Evolutionary conservation across 148 eudicot genomes (phyloP), one percentile per base, ranked within the genome.

Genomic region (Agrostemma githago): DNA sequence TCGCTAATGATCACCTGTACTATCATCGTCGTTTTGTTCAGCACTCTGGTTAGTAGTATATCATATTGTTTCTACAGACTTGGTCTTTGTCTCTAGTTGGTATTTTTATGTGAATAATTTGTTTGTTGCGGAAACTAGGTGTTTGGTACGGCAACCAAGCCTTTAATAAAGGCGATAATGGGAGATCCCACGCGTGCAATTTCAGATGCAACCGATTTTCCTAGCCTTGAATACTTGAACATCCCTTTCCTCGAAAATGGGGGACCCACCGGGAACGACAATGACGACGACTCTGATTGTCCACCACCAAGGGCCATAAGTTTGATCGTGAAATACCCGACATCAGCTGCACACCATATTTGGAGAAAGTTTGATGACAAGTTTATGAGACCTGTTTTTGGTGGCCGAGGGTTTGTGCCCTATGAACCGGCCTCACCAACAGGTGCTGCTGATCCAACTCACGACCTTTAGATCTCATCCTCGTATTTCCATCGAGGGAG

Each of bases 381-480:
- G 26, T 92, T 95, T 74, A 92, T 95, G 97, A 89, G 97, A 59
- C 99, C 99, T 3, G 91, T 95, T 73, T 95, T 95, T 69, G 98
- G 98, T 73, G 98, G 98, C 2, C 86, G 98, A 58, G 98, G 97
- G 17, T 95, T 95, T 42, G 96, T 89, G 60, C 86, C 96, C 34
- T 86, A 83, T 46, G 84, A 88, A 69, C 96, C 99, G 11, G 83
- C 89, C 51, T 90, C 99, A 12, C 97, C 97, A 46, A 89, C 87
- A 37, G 90, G 83, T 77, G 88, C 84, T 72, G 79, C 82, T 9
- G 86, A 78, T 53, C 72, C 58, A 21, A 57, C 1, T 74, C 79
- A 61, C 12, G 83, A 84, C 26, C 81, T 48, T 54, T 81, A 80
- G 67, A 15, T 21, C 17, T 72, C 54, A 9, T 19, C 19, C 6